Conservation (phyloP, 164 flowering plant genomes). For the Stephania japonica region DNA sequence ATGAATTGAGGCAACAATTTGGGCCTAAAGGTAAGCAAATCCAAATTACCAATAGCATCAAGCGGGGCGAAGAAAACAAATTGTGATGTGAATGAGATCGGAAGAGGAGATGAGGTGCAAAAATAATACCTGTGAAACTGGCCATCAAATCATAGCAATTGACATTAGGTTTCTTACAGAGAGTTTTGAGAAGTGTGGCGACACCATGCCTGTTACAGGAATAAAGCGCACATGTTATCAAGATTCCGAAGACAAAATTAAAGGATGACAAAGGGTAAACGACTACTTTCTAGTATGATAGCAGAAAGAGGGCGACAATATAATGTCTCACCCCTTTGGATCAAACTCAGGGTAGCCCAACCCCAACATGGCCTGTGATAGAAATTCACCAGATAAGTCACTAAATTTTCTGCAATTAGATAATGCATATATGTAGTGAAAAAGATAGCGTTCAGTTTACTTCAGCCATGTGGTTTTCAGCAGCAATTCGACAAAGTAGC, state of each 20-base stretch:
- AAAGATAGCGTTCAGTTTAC: slow-evolving; percentile 22
- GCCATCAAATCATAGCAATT: slow-evolving; percentile 51
- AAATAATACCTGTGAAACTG: slow-evolving; percentile 47
- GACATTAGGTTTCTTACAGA: slow-evolving; percentile 43
- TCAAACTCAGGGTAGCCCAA: slow-evolving; percentile 47
- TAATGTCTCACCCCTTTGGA: slow-evolving; percentile 48
- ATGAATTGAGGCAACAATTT: slow-evolving; percentile 68
- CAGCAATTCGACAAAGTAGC: slow-evolving; percentile 39
- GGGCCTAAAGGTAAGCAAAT: slow-evolving; percentile 34
- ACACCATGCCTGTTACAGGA: slow-evolving; percentile 36
- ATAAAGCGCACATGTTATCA: neutral
- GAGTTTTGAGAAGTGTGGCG: slow-evolving; percentile 25
- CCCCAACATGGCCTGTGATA: slow-evolving; percentile 35
- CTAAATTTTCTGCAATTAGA: neutral
- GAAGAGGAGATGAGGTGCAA: neutral
- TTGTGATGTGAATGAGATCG: neutral
- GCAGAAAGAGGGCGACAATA: neutral
- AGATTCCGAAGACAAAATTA: neutral
- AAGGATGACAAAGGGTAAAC: neutral
- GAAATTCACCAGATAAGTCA: neutral
- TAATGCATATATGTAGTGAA: neutral
- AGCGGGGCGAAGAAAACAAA: neutral
- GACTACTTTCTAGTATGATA: neutral
- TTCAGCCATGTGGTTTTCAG: slow-evolving; percentile 44
- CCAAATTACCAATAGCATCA: neutral